These are phyloP conservation scores for Nicotiana benthamiana DNA, from an alignment of 257 asterid genomes.

Conservation along the genomic window DNA sequence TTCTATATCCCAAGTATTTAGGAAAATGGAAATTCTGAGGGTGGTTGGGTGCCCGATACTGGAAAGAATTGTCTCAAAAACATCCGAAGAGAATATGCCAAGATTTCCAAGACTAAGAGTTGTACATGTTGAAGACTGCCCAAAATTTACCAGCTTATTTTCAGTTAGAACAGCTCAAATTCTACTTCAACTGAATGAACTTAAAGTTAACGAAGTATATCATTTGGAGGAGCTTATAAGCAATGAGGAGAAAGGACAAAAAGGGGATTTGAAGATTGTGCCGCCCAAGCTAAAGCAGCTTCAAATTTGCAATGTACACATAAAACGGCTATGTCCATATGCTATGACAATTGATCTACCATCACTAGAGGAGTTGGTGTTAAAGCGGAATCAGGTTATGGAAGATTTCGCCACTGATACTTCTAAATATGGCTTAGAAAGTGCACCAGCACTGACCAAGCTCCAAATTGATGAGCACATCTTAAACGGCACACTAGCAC, in stretches of 20 bases:
- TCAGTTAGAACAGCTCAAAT: not conserved
- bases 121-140: not conserved
- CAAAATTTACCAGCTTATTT: not conserved
- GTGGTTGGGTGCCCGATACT: not conserved
- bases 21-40: slow-evolving; percentile 3
- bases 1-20: not conserved
- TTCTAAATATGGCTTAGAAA: not conserved
- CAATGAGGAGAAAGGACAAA: not conserved
- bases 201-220: not conserved
- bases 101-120: not conserved
- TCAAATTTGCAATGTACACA: not conserved
- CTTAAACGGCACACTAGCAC: not conserved
- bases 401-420: not conserved
- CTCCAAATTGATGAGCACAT: not conserved
- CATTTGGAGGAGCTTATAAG: not conserved
- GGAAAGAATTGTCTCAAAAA: not conserved
- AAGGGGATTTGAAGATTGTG: not conserved
- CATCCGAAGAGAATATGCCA: not conserved
- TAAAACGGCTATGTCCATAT: slow-evolving; percentile 1
- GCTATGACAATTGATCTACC: slow-evolving; percentile 5
- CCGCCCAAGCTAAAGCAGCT: slow-evolving; percentile 7
- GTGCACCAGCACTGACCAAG: not conserved
- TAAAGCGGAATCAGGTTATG: not conserved
- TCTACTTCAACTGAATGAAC: not conserved
- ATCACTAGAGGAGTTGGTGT: slow-evolving; percentile 7